These are phyloP conservation scores for Seiridium unicorne DNA, from an alignment of 2,329 filamentous ascomycete genomes.

Conservation along the genomic window DNA sequence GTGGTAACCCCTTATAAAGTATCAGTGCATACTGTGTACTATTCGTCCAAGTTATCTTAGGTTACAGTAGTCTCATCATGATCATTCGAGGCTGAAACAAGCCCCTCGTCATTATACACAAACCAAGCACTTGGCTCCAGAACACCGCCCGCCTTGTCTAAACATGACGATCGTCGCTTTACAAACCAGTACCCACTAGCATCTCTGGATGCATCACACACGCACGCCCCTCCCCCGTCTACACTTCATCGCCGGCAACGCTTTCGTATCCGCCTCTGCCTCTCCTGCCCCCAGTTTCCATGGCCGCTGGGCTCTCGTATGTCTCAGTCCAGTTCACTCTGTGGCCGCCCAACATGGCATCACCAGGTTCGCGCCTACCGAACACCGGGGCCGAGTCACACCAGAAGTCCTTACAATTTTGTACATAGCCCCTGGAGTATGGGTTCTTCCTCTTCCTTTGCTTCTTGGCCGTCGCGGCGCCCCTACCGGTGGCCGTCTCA, in stretches of 20 bases:
- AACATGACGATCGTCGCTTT: neutral
- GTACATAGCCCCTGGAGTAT: constrained; percentile 78
- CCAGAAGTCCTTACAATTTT: constrained; percentile 97
- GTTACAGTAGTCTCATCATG: neutral
- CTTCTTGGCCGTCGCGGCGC: constrained; percentile 57
- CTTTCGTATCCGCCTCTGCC: constrained; percentile 60
- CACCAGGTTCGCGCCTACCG: constrained; percentile 69
- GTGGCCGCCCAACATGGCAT: constrained; percentile 74
- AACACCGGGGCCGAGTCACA: constrained; percentile 84
- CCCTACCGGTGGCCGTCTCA: constrained; percentile 82
- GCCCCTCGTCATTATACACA: constrained; percentile 2
- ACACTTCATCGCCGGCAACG: constrained; percentile 52
- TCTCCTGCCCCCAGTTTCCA: constrained; percentile 51
- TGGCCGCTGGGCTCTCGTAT: constrained; percentile 79
- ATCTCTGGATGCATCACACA: neutral
- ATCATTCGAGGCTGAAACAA: neutral
- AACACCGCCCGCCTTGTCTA: neutral
- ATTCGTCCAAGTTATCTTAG: neutral
- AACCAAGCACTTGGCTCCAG: neutral
- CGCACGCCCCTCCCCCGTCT: neutral
- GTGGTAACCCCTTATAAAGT: no score
- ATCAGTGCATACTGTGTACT: no score
- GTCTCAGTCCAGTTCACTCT: constrained; percentile 82
- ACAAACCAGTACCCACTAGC: neutral
- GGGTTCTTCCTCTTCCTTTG: constrained; percentile 69